A percentile compares a stretch with the other conserved stretches of the same genome.
These are phyloP conservation scores for Bertia moriformis DNA, from an alignment of 2,329 filamentous ascomycete genomes.

Conservation along the genomic window DNA sequence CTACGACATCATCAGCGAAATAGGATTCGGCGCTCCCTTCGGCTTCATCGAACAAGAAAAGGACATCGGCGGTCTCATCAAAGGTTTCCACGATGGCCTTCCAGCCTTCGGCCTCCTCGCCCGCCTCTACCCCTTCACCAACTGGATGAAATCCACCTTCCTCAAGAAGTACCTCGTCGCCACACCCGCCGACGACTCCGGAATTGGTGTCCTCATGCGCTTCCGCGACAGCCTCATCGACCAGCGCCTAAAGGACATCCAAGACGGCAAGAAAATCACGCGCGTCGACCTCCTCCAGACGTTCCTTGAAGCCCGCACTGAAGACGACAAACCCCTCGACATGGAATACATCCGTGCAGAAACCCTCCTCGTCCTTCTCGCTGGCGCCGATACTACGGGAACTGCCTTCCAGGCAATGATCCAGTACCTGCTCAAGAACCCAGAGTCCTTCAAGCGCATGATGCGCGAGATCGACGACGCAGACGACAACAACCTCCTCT, in stretches of 20 bases:
- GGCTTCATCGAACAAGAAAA: slow-evolving; percentile 35
- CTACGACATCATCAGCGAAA: slow-evolving; percentile 40
- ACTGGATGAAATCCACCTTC: slow-evolving; percentile 36
- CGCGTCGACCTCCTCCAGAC: slow-evolving; percentile 38
- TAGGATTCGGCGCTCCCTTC: slow-evolving; percentile 38
- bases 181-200: slow-evolving; percentile 32
- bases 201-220: slow-evolving; percentile 39
- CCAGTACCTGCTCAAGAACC: slow-evolving; percentile 21
- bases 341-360: slow-evolving; percentile 36
- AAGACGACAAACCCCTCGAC: slow-evolving; percentile 27
- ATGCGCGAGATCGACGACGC: slow-evolving; percentile 28
- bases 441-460: slow-evolving; percentile 25
- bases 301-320: slow-evolving; percentile 25
- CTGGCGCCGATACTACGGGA: slow-evolving; percentile 35
- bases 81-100: slow-evolving; percentile 36
- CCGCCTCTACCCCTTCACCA: slow-evolving; percentile 35
- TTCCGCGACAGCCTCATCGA: slow-evolving; percentile 37
- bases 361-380: slow-evolving; percentile 32
- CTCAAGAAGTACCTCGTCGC: slow-evolving; percentile 35
- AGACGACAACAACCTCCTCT: slow-evolving; percentile 14
- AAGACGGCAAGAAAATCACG: slow-evolving; percentile 23
- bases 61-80: slow-evolving; percentile 36
- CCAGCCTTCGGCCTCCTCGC: slow-evolving; percentile 33
- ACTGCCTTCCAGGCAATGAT: slow-evolving; percentile 32
- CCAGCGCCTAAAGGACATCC: slow-evolving; percentile 29